Conservation (phyloP, 306 rosid genomes). For the Ceratonia siliqua region DNA sequence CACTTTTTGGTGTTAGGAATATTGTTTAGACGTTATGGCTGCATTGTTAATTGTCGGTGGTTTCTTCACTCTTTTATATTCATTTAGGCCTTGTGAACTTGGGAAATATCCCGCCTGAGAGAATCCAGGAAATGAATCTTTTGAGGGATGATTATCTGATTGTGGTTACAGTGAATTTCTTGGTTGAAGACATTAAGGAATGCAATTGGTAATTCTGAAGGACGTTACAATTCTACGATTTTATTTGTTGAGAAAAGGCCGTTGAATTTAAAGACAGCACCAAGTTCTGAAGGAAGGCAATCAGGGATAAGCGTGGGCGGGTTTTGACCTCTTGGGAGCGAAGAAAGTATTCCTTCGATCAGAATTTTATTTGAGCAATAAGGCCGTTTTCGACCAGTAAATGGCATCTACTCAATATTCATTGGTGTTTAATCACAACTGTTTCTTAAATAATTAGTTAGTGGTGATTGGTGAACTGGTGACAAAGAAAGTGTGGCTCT, state of each 20-base stretch:
- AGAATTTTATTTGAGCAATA: not conserved
- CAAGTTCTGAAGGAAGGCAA: not conserved
- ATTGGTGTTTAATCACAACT: not conserved
- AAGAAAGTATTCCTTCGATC: not conserved
- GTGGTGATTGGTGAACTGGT: not conserved
- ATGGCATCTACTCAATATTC: not conserved
- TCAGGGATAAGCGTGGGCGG: not conserved
- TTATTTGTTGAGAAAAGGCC: not conserved
- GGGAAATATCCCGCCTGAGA: not conserved
- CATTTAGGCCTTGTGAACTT: not conserved
- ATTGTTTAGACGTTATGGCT: not conserved
- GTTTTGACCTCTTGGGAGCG: not conserved
- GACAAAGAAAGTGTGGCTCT: not conserved
- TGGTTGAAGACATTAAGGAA: not conserved
- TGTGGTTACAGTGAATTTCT: not conserved
- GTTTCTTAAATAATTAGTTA: not conserved
- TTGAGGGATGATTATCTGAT: not conserved
- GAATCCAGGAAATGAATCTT: not conserved
- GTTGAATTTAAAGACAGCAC: not conserved
- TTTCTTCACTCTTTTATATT: not conserved
- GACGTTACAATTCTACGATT: not conserved
- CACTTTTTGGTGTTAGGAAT: conserved; percentile 1
- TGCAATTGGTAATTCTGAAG: not conserved
- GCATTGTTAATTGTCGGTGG: not conserved
- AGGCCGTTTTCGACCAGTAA: not conserved